Evolutionary conservation across 139 green algal species (phyloP).

Genomic region (Micractinium conductrix): DNA sequence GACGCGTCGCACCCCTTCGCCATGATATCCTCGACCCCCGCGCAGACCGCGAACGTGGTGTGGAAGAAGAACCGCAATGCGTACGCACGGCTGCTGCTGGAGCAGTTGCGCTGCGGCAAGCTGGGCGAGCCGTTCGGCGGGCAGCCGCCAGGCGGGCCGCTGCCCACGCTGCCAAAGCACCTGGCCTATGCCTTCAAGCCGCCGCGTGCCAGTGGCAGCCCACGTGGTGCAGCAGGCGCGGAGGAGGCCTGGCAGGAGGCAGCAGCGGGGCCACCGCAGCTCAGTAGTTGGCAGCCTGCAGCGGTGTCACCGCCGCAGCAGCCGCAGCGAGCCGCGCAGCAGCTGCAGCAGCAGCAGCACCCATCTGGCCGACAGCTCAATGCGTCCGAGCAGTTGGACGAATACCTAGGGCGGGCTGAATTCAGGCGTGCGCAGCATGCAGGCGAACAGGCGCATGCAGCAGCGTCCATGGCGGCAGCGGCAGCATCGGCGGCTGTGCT

Average conservation of each 20-base stretch:
- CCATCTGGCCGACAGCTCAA: not conserved
- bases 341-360: not conserved
- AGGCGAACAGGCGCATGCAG: not conserved
- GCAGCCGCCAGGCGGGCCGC: conserved; percentile 48
- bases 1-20: no score
- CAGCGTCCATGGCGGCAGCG: not conserved
- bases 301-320: not conserved
- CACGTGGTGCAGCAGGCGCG: not conserved
- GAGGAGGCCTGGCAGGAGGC: not conserved
- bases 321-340: not conserved
- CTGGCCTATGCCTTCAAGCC: conserved; percentile 36
- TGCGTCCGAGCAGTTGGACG: conserved; percentile 11
- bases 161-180: conserved; percentile 63
- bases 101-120: conserved; percentile 64
- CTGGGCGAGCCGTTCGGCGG: conserved; percentile 62
- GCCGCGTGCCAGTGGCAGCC: conserved; percentile 5
- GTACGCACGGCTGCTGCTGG: conserved; percentile 68
- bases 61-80: conserved; percentile 78
- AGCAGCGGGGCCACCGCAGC: not conserved
- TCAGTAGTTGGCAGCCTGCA: not conserved
- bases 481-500: not conserved
- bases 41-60: conserved; percentile 56
- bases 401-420: conserved; percentile 11
- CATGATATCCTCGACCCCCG: not conserved
- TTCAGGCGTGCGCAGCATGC: conserved; percentile 4